Evolutionary conservation across 352 stramenopile genomes (phyloP).

Genomic region (Elongisporangium anandrum): DNA sequence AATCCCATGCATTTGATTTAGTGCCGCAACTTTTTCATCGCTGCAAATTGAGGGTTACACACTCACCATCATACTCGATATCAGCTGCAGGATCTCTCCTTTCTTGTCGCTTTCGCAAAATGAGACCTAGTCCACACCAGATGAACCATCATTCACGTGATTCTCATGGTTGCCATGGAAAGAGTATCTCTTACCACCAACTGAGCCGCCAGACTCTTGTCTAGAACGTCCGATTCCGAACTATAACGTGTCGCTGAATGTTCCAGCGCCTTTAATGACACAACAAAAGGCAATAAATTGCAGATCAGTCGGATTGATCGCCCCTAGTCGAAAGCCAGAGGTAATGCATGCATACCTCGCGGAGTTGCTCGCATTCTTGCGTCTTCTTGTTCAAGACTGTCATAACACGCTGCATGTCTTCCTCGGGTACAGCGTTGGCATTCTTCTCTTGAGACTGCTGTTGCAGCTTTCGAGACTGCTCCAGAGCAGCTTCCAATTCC

Average conservation of each 20-base stretch:
- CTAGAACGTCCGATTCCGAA: slow-evolving; percentile 49
- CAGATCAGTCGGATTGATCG: no score
- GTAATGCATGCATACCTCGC: slow-evolving; percentile 52
- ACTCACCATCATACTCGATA: slow-evolving; percentile 68
- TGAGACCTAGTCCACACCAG: no score
- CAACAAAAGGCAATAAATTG: neutral
- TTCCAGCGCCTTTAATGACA: slow-evolving; percentile 41
- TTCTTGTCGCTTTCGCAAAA: slow-evolving; percentile 76
- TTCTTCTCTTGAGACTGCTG: slow-evolving; percentile 11
- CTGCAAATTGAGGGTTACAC: neutral
- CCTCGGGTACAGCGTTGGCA: slow-evolving; percentile 11
- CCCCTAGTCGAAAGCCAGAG: no score
- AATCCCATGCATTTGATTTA: neutral
- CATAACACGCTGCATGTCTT: slow-evolving; percentile 51
- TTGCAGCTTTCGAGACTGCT: slow-evolving; percentile 16
- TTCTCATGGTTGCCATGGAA: no score
- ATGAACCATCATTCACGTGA: no score
- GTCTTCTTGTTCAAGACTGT: slow-evolving; percentile 53
- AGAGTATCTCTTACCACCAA: slow-evolving; percentile 43
- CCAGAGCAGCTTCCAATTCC: slow-evolving; percentile 40
- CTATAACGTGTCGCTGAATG: slow-evolving; percentile 49
- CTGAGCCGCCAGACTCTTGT: slow-evolving; percentile 68
- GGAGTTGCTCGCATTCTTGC: slow-evolving; percentile 62
- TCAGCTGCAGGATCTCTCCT: slow-evolving; percentile 61
- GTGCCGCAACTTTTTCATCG: neutral